Evolutionary conservation across 805 yeast genomes (phyloP), one percentile per base, ranked within the genome.

Genomic region (Naumovozyma dairenensis): DNA sequence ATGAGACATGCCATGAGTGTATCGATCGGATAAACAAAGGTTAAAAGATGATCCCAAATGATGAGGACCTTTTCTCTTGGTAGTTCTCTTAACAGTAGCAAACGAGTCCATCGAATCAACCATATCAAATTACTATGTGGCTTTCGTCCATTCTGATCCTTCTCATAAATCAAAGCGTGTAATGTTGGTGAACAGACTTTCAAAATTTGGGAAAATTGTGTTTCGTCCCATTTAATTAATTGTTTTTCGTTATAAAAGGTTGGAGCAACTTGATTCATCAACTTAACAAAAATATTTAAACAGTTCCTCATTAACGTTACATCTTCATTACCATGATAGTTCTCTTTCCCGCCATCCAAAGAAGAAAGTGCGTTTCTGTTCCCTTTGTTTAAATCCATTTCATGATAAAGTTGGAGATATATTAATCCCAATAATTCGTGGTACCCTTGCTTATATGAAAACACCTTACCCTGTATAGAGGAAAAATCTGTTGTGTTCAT

Each of bases 51-150:
- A 37, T 54, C 59, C 61, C 61, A 56, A 10, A 56, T 39, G 10
- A 43, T 39, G n/a, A 44, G 32, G 1, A 44, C 47, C 17, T 47
- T 35, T 7, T 44, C 46, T 20, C 34, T 31, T 8, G 53, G 51
- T 21, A 56, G 33, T 32, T 56, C 61, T 33, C 61, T 45, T 20
- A 55, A 26, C 14, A 56, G 48, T 5, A 55, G 32, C 26, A 56
- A 36, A 28, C 60, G 38, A 14, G 53, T 49, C 61, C 61, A 56
- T 25, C 60, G 39, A 25, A 56, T 42, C n/a, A 55, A 39, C 61
- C 61, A 56, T 16, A 56, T 43, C 21, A 53, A 29, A 29, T 49
- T 51, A 3, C 25, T 26, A 21, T 37, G 33, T 26, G 12, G 29
- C n/a, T 37, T 36, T 28, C 16, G 32, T n/a, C 7, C 31, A 29